Evolutionary conservation across 1,139 yeast species (phyloP), one percentile per base, ranked within the genome.

Genomic region (Spencermartinsiella ligniputridi): DNA sequence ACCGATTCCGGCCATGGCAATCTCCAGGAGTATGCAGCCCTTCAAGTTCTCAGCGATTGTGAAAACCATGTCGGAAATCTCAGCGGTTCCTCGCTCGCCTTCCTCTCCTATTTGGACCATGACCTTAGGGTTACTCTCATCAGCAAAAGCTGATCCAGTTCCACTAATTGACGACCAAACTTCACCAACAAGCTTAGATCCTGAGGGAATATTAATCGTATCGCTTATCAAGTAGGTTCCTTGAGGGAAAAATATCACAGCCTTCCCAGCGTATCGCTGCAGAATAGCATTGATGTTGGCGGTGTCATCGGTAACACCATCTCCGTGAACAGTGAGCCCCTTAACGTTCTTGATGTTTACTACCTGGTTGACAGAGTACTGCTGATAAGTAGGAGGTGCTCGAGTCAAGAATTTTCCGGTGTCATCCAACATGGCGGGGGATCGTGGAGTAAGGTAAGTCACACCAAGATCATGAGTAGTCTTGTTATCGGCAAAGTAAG

Each of bases 301-400:
- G 4, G 50, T 44, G 40, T 46, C 50, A 27, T 46, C 50, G n/a
- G 48, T 44, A 2, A 35, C 22, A 5, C 48, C 50, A 33, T 46
- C 50, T 15, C 48, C 49, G 35, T 39, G 29, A 16, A 42, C 49
- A 12, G 42, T 37, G 12, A 32, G 25, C 3, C 37, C 37, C n/a
- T 39, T 39, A 12, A 38, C 47, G 15, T 34, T 21, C 39, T 46
- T 46, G 35, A 46, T 45, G 27, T 40, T 40, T 12, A 41, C 27
- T 18, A 46, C 42, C 17, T 38, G 35, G 19, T 21, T 18, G 13
- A 21, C 20, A 5, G 40, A 30, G 37, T 39, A 42, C 29, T 24
- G 32, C 24, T 37, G 41, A 37, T 45, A 45, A 4, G 37, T 22
- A 5, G 49, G 49, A 8, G 44, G 38, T 9, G 50, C 43, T 21